Percentiles rank a stretch among this genome's conserved stretches.
These are phyloP conservation scores for Boletus patriciae DNA, from an alignment of 768 basidiomycete genomes.

Conservation along the genomic window DNA sequence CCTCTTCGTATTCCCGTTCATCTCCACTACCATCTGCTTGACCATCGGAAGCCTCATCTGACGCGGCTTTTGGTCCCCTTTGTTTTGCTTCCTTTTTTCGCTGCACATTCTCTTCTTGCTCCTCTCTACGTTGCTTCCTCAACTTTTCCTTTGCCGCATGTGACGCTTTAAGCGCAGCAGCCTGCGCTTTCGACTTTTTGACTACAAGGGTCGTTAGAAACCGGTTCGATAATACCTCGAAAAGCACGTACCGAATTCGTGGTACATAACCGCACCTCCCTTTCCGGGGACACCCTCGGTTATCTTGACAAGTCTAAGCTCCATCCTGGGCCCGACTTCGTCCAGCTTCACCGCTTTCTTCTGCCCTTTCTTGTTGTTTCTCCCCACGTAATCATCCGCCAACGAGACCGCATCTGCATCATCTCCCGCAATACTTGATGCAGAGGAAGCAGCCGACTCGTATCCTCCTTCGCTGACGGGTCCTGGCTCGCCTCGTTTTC, in stretches of 20 bases:
- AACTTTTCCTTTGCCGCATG: constrained; percentile 78
- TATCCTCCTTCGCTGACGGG: constrained; percentile 64
- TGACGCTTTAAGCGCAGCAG: constrained; percentile 61
- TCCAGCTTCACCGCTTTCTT: constrained; percentile 88
- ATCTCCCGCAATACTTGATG: constrained; percentile 80
- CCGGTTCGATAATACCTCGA: not conserved
- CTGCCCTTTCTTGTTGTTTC: constrained; percentile 91
- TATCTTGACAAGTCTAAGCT: constrained; percentile 90
- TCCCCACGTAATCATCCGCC: constrained; percentile 90
- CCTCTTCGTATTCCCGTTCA: constrained; percentile 38
- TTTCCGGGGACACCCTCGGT: constrained; percentile 92
- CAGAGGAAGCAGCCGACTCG: constrained; percentile 78
- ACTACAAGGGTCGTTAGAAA: constrained; percentile 48
- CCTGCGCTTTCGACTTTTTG: constrained; percentile 83
- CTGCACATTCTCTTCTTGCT: constrained; percentile 89
- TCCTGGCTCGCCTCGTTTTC: constrained; percentile 60
- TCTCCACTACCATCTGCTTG: constrained; percentile 45
- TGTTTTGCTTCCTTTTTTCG: constrained; percentile 62
- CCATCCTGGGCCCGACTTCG: constrained; percentile 95
- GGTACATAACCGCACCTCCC: constrained; percentile 91
- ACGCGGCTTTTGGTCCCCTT: constrained; percentile 25
- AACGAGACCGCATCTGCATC: constrained; percentile 79
- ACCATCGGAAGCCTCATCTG: constrained; percentile 38
- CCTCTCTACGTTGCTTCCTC: constrained; percentile 74
- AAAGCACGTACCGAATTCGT: constrained; percentile 77